Conservation (phyloP, 179 eudicot species). For the Spergularia azorica region DNA sequence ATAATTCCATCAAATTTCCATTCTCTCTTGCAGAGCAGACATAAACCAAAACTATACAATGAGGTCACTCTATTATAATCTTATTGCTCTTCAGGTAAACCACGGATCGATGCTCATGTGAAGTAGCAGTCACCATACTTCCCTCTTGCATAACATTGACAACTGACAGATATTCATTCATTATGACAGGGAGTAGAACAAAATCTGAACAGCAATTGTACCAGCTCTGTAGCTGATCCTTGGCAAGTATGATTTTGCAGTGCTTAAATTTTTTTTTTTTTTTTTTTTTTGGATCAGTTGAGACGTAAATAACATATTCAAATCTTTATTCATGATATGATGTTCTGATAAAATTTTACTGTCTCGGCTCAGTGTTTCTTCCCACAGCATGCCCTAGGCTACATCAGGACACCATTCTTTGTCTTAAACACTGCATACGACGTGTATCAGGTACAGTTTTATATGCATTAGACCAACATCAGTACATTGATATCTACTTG, state of each 20-base stretch:
- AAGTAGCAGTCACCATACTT: not conserved
- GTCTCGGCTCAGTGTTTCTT: constrained; percentile 71
- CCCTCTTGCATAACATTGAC: not conserved
- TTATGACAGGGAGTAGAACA: constrained; percentile 58
- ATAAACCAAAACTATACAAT: constrained; percentile 48
- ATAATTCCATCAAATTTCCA: not conserved
- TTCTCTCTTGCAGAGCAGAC: constrained; percentile 59
- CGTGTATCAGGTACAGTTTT: constrained; percentile 68
- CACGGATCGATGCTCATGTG: not conserved
- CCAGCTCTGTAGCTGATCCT: constrained; percentile 46
- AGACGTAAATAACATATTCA: not conserved
- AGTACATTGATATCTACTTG: not conserved
- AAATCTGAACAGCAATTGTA: constrained; percentile 68
- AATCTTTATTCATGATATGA: not conserved
- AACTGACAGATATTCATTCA: not conserved
- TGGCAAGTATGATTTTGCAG: constrained; percentile 44
- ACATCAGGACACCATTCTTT: constrained; percentile 74
- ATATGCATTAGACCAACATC: not conserved
- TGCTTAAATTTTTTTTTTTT: no score
- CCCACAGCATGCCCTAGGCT: constrained; percentile 68
- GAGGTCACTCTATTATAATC: constrained; percentile 50
- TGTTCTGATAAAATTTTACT: constrained; percentile 12
- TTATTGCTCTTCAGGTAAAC: constrained; percentile 72
- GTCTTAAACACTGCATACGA: constrained; percentile 91
- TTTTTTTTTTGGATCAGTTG: no score